Conservation (phyloP, 352 stramenopile genomes). For the Phytophthora citricola region DNA sequence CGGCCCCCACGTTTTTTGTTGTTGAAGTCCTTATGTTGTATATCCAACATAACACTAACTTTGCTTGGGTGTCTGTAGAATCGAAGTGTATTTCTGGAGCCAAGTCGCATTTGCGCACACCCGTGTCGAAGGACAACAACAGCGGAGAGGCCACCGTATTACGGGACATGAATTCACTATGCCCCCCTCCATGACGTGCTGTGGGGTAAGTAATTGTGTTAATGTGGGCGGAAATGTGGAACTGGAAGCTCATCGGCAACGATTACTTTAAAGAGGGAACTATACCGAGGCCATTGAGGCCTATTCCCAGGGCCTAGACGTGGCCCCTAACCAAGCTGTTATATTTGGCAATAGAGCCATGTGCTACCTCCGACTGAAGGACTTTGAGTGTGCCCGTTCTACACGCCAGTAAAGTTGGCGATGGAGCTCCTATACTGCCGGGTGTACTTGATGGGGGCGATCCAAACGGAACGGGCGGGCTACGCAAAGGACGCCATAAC, state of each 20-base stretch:
- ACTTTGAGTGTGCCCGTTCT: constrained; percentile 31
- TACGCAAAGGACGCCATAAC: too few species aligned
- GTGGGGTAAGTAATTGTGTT: too few species aligned
- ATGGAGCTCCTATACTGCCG: too few species aligned
- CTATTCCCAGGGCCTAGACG: constrained; percentile 38
- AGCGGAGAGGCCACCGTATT: not conserved
- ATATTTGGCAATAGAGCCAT: constrained; percentile 45
- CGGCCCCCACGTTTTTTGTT: too few species aligned
- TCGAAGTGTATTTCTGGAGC: constrained; percentile 1
- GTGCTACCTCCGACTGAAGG: constrained; percentile 37
- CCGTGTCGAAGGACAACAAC: not conserved
- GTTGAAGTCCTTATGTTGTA: too few species aligned
- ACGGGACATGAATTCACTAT: not conserved
- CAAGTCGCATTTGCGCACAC: not conserved
- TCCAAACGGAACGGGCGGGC: too few species aligned
- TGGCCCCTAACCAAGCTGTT: constrained; percentile 34
- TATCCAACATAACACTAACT: too few species aligned
- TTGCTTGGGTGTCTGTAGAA: not conserved
- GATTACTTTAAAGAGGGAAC: constrained; percentile 42
- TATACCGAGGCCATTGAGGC: constrained; percentile 40
- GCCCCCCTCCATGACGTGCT: too few species aligned
- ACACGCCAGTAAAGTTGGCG: too few species aligned
- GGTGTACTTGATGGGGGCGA: too few species aligned
- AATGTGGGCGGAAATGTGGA: too few species aligned
- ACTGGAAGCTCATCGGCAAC: constrained; percentile 42